Conservation (phyloP, 768 basidiomycete genomes). For the Kwoniella newhampshirensis region DNA sequence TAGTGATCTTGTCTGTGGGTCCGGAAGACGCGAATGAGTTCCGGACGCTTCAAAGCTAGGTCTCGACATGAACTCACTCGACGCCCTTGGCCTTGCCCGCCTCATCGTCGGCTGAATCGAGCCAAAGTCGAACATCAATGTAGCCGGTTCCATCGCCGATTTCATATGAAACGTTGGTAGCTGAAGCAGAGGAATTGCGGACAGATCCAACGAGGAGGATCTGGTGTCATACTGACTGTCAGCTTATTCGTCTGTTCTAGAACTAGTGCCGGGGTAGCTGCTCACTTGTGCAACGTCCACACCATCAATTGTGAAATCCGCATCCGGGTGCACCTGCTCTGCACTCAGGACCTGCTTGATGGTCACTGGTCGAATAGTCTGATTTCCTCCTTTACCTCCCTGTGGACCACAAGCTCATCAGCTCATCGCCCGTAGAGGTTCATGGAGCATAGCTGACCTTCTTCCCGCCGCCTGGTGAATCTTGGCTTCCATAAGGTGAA, state of each 20-base stretch:
- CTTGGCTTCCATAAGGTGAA: conserved; percentile 45
- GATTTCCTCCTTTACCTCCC: conserved; percentile 40
- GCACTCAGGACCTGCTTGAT: conserved; percentile 73
- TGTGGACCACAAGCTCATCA: conserved; percentile 11
- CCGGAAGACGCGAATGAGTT: not conserved
- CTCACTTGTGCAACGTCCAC: conserved; percentile 75
- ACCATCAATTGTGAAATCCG: conserved; percentile 82
- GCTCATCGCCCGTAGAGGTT: not conserved
- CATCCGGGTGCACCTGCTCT: conserved; percentile 79
- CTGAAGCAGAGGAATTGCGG: conserved; percentile 64
- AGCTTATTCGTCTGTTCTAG: not conserved
- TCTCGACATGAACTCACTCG: conserved; percentile 39
- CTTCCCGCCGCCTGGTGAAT: conserved; percentile 35
- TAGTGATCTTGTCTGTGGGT: conserved; percentile 68
- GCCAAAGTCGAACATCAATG: conserved; percentile 61
- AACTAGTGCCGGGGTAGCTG: not conserved
- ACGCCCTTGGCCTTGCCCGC: conserved; percentile 52
- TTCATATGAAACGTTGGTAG: conserved; percentile 76
- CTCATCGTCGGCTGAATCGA: conserved; percentile 66
- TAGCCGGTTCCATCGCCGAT: conserved; percentile 78
- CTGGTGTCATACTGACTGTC: conserved; percentile 54
- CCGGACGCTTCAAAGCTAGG: not conserved
- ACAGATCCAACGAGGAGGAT: conserved; percentile 75
- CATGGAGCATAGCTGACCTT: conserved; percentile 26
- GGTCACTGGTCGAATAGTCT: conserved; percentile 69